Evolutionary conservation across 2,329 filamentous ascomycete species (phyloP), one percentile per base, ranked within the genome.

Genomic region (Aspergillus versicolor): DNA sequence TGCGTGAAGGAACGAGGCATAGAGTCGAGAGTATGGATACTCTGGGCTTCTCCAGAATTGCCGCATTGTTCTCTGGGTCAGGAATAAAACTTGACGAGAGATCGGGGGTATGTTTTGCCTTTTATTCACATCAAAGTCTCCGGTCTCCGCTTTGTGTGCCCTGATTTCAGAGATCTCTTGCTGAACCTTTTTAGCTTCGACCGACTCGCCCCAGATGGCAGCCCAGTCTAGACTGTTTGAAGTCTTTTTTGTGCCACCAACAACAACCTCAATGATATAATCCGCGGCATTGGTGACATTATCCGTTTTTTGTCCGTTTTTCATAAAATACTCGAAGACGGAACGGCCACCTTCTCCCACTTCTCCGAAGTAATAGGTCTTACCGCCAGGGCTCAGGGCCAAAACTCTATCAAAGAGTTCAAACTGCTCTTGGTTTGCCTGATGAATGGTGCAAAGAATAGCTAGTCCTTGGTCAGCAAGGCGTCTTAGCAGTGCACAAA

Each of bases 1-100:
- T 1, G 85, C 87, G 42, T 88, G 78, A 44, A 89, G 79, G 60
- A 89, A 82, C 0, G 85, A 80, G 3, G 84, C 81, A 70, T 90
- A 90, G 32, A 92, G 75, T 64, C 89, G 90, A 54, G 86, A 87
- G 71, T 90, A 91, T 11, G 89, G 75, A 69, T 92, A 92, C 2
- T 84, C 85, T 0, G 88, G 86, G 52, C 88, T 85, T 34, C 89
- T 81, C 87, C 87, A 91, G 72, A 89, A 86, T 63, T 90, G 84
- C 1, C 78, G 79, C 68, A 89, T 88, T 49, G 86, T 84, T 13
- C 89, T 81, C 68, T 85, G 84, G 1, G 86, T 88, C n/a, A 91
- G 77, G 64, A 85, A 81, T 1, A 75, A 75, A 1, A 82, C 88
- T 71, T 91, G 89, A 2, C 81, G 69, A 69, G 73, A 79, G 0